Base-by-base conservation (phyloP, 2,329 filamentous ascomycete species). In the Epichloe coenophiala region DNA sequence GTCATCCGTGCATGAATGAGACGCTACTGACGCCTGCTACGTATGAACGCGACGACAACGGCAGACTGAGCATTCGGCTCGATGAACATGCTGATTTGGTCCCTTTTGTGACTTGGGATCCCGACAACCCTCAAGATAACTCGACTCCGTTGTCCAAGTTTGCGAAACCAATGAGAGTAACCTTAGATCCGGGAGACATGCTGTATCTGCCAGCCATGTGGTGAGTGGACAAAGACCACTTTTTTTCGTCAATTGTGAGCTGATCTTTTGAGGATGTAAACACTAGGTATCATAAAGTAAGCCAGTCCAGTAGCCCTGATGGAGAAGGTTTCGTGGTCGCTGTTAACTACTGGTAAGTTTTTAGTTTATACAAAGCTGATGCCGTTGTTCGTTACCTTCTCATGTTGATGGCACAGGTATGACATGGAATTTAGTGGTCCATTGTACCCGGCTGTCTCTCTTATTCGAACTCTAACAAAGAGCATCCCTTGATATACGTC, bases 191-290 rank as follows among this genome's bases (percentile, higher is more conserved):
- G 9, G 86, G 86, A 0, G 87, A 93, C 61, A 87, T 93, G 81
- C 65, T 93, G 15, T 93, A 93, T 66, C 69, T 93, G 33, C 87
- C 87, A 6, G 81, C 84, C 5, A 77, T 90, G 73, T 93, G 87
- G 87, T 86, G 55, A 63, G 73, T 62, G 27, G 2, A 17, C 33
- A 39, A 9, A 7, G 3, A n/a, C 15, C 15, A 36, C 17, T 4
- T 21, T 3, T 21, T 11, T 36, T 23, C 31, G 11, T 40, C 47
- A 42, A 19, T 37, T 11, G 13, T 12, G 12, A 21, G 27, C 48
- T 27, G 39, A 41, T 38, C 9, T 39, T n/a, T 23, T 17, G 31
- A 6, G 5, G 12, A 23, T 40, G 17, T 17, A 1, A 33, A 8
- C 5, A 31, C 39, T 12, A 78, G 78, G 78, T 88, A 86, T 61